Conservation (phyloP, 192 early-diverging fungal species). For the Linnemannia elongata region DNA sequence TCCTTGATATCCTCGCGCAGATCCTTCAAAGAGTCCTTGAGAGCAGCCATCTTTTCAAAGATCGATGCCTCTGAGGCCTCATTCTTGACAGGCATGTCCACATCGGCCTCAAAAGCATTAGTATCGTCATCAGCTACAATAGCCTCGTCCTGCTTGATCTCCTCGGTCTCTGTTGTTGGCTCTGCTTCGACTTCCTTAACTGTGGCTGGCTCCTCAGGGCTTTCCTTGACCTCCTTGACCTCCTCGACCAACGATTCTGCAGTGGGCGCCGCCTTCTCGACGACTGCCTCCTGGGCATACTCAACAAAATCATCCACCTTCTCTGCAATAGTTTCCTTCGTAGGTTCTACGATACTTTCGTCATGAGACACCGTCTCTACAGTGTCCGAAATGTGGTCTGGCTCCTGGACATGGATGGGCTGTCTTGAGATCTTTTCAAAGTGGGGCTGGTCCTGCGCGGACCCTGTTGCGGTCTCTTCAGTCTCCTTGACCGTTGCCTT, state of each 20-base stretch:
- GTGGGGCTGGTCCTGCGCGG: neutral
- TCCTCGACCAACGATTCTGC: constrained; percentile 12
- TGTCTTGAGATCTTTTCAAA: constrained; percentile 23
- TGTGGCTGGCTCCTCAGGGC: neutral
- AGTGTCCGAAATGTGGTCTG: neutral
- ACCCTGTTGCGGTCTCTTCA: neutral
- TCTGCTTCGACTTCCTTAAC: neutral
- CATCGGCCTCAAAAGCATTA: neutral
- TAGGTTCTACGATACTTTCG: constrained; percentile 3
- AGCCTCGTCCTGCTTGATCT: neutral
- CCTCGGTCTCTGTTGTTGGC: neutral
- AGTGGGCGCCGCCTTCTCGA: neutral
- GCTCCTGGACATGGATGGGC: constrained; percentile 23
- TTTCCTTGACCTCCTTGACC: constrained; percentile 5
- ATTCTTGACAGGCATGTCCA: neutral
- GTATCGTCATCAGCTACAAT: neutral
- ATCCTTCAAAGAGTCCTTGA: constrained; percentile 11
- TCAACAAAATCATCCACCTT: constrained; percentile 3
- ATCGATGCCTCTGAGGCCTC: neutral
- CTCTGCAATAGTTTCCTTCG: neutral
- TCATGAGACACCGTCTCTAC: neutral
- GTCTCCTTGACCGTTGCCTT: neutral
- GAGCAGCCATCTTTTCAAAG: neutral
- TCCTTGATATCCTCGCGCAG: neutral
- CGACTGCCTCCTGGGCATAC: neutral